Evolutionary conservation across 179 eudicot genomes (phyloP).

Genomic region (Spinacia oleracea): DNA sequence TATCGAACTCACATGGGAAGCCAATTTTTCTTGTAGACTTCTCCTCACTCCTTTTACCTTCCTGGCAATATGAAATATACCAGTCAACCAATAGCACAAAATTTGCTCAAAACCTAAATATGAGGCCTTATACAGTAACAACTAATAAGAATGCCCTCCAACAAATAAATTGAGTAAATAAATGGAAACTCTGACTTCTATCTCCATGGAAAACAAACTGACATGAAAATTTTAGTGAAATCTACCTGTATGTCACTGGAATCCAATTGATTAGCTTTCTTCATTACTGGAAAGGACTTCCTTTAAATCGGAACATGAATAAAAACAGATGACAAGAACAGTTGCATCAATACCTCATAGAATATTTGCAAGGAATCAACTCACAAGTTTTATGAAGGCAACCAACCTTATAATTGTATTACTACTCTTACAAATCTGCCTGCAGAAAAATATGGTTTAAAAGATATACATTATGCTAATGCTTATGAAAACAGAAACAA

Average conservation of each 20-base stretch:
- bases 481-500: not conserved
- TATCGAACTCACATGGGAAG: conserved; percentile 55
- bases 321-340: conserved; percentile 22
- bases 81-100: not conserved
- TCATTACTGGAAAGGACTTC: conserved; percentile 70
- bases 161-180: not conserved
- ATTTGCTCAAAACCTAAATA: not conserved
- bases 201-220: not conserved
- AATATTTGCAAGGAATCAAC: conserved; percentile 4
- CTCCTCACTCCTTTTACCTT: conserved; percentile 35
- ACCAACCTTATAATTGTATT: conserved; percentile 52
- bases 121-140: not conserved
- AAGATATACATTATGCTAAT: not conserved
- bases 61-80: conserved; percentile 40
- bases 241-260: conserved; percentile 41
- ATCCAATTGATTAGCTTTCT: conserved; percentile 39
- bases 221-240: not conserved
- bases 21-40: conserved; percentile 41
- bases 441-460: conserved; percentile 21
- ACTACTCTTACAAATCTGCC: conserved; percentile 44
- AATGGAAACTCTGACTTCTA: not conserved
- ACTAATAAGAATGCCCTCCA: not conserved
- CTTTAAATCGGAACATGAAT: conserved; percentile 36
- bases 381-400: conserved; percentile 18
- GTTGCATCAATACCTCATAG: conserved; percentile 7